Evolutionary conservation across 2,329 filamentous ascomycete genomes (phyloP).

Genomic region (Aspergillus uvarum): DNA sequence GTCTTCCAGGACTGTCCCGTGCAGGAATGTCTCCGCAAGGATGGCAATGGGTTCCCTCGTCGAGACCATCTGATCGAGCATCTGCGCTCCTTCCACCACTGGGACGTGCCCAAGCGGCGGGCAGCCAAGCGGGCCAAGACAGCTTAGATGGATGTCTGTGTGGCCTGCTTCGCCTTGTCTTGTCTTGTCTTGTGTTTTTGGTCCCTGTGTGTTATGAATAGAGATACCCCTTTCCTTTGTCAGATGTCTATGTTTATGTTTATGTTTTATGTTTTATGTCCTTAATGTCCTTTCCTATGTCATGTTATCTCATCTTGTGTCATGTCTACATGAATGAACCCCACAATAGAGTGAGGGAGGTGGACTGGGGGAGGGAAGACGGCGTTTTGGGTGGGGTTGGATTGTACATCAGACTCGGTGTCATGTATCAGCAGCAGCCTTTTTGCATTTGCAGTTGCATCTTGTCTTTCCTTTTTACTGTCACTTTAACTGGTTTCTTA

Average conservation of each 20-base stretch:
- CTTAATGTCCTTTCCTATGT: not conserved
- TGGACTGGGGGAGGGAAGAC: too few species aligned
- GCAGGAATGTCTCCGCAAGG: constrained; percentile 47
- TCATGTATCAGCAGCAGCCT: too few species aligned
- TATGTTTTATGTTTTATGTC: not conserved
- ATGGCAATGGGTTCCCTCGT: constrained; percentile 53
- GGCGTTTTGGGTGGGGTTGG: too few species aligned
- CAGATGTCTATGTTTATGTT: not conserved
- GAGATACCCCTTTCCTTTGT: not conserved
- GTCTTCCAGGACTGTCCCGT: constrained; percentile 47
- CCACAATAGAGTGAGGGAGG: not conserved
- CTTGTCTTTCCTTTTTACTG: too few species aligned
- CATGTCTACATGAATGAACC: not conserved
- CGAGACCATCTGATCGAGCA: constrained; percentile 60
- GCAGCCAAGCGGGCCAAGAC: constrained; percentile 30
- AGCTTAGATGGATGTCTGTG: constrained; percentile 10
- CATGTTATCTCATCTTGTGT: too few species aligned
- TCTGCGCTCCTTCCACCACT: constrained; percentile 55
- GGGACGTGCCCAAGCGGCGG: constrained; percentile 45
- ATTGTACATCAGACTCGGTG: too few species aligned
- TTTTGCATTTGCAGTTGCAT: too few species aligned
- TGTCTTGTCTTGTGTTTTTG: not conserved
- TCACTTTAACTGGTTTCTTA: too few species aligned
- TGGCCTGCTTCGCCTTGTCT: not conserved
- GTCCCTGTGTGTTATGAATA: not conserved